Percentiles rank a stretch among this genome's conserved stretches.
Evolutionary conservation across 2,329 filamentous ascomycete species (phyloP).

Genomic region (Arthroderma sp.): DNA sequence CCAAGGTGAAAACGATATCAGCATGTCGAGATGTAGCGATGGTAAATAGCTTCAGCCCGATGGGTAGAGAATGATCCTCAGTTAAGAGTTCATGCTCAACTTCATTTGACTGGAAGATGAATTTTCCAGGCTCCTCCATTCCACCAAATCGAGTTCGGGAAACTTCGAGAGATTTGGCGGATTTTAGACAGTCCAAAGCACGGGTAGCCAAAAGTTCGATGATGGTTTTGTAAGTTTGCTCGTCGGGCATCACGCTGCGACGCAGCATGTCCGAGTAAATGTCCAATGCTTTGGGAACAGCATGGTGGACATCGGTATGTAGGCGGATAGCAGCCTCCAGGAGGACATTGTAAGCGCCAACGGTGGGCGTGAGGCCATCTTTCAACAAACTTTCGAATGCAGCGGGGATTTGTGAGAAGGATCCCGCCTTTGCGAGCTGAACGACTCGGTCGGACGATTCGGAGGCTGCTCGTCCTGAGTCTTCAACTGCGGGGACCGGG

Average conservation of each 20-base stretch:
- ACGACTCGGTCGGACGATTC: slow-evolving; percentile 62
- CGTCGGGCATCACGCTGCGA: slow-evolving; percentile 67
- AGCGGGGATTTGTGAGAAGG: slow-evolving; percentile 76
- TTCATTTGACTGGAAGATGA: slow-evolving; percentile 80
- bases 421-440: slow-evolving; percentile 55
- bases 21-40: slow-evolving; percentile 52
- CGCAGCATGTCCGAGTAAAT: slow-evolving; percentile 95
- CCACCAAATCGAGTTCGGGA: slow-evolving; percentile 75
- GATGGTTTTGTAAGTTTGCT: slow-evolving; percentile 75
- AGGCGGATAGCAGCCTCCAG: slow-evolving; percentile 73
- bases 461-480: slow-evolving; percentile 40
- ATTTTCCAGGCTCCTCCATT: slow-evolving; percentile 69
- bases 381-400: slow-evolving; percentile 84
- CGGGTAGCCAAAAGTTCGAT: slow-evolving; percentile 69
- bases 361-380: slow-evolving; percentile 65
- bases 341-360: slow-evolving; percentile 83
- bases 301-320: slow-evolving; percentile 63
- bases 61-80: slow-evolving; percentile 74
- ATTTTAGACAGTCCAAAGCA: slow-evolving; percentile 61
- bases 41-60: slow-evolving; percentile 77
- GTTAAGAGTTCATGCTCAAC: slow-evolving; percentile 72
- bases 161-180: slow-evolving; percentile 63
- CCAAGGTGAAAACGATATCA: slow-evolving; percentile 55
- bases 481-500: slow-evolving; percentile 29
- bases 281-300: slow-evolving; percentile 81